A percentile compares a stretch with the other conserved stretches of the same genome.
Conservation (phyloP, 2,329 filamentous ascomycete genomes). For the Paracorniculantispora psalliotae region DNA sequence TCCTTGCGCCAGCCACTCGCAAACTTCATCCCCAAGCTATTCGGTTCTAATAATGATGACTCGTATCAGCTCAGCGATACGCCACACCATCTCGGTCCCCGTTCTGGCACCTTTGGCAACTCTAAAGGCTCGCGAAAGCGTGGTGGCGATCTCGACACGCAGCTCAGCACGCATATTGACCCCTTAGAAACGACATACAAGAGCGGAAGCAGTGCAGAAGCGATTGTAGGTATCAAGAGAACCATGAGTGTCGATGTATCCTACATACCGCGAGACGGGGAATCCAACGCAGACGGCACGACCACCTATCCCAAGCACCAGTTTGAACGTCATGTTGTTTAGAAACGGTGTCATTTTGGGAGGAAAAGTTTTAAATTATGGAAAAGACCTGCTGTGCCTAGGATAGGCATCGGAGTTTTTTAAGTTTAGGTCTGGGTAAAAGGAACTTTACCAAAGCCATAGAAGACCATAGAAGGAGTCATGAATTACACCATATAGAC, state of each 20-base stretch:
- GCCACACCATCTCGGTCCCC: neutral
- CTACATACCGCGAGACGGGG: neutral
- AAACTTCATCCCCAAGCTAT: neutral
- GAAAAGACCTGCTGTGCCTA: neutral
- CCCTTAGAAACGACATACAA: neutral
- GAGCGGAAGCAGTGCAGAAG: conserved; percentile 1
- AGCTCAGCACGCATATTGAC: conserved; percentile 2
- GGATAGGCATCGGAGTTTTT: neutral
- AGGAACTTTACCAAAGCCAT: neutral
- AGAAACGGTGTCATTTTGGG: neutral
- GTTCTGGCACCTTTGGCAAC: conserved; percentile 7
- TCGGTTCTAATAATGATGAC: neutral
- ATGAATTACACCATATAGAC: neutral
- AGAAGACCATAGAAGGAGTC: neutral
- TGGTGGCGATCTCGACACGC: conserved; percentile 1
- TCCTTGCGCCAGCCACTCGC: conserved; percentile 5
- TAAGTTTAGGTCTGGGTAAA: neutral
- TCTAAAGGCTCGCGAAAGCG: conserved; percentile 4
- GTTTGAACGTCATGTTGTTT: conserved; percentile 8
- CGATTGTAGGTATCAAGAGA: conserved; percentile 5
- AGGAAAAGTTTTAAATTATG: neutral
- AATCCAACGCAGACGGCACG: neutral
- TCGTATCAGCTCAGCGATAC: conserved; percentile 10
- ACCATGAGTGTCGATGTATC: conserved; percentile 9
- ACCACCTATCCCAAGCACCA: conserved; percentile 7